Percentiles rank a stretch among this genome's conserved stretches.
Evolutionary conservation across 1,284 basidiomycete species (phyloP).

Genomic region (Moesziomyces parantarcticus): DNA sequence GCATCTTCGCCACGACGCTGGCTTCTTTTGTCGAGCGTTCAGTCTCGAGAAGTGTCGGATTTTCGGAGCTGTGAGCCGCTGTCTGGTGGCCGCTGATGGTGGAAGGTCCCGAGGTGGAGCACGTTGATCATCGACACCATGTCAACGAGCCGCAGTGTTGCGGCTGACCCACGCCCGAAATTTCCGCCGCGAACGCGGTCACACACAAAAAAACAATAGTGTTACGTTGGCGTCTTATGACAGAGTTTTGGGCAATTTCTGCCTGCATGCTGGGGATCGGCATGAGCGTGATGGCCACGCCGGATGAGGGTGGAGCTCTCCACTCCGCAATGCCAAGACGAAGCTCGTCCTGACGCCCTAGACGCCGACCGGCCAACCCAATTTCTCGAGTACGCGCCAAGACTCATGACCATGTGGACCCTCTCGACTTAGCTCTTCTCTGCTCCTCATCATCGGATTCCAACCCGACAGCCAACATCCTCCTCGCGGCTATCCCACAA

Average conservation of each 20-base stretch:
- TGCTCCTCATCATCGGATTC: neutral
- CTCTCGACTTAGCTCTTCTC: neutral
- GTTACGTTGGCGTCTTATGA: too few species aligned
- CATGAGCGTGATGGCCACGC: too few species aligned
- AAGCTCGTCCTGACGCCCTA: too few species aligned
- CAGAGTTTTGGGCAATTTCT: too few species aligned
- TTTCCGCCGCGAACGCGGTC: neutral
- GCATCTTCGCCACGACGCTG: constrained; percentile 9
- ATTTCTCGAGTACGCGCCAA: neutral
- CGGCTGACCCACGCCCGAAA: constrained; percentile 20
- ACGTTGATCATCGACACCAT: too few species aligned
- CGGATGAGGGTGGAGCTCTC: too few species aligned
- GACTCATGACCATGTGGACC: neutral
- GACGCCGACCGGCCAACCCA: neutral
- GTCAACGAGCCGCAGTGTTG: neutral
- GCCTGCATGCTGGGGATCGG: neutral
- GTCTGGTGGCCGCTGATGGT: neutral
- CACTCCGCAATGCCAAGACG: too few species aligned
- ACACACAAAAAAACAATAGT: too few species aligned
- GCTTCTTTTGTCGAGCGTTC: neutral
- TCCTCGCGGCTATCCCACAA: neutral
- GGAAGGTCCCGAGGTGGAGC: neutral
- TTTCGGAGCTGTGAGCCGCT: too few species aligned
- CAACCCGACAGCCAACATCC: neutral
- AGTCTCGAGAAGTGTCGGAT: too few species aligned